Evolutionary conservation across 2,329 filamentous ascomycete genomes (phyloP).

Genomic region (Clonostachys byssicola): DNA sequence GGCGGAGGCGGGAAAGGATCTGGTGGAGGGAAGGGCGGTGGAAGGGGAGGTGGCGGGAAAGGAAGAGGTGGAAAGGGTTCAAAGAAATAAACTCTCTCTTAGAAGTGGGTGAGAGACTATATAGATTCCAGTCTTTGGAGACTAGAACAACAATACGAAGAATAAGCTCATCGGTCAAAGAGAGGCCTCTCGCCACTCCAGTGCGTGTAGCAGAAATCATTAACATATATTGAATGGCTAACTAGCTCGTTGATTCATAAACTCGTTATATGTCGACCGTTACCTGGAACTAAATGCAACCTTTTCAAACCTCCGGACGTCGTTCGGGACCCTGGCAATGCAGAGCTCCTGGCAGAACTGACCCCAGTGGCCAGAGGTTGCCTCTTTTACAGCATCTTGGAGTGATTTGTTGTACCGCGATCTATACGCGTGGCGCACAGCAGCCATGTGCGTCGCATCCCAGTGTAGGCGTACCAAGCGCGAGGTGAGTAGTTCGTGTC

Average conservation of each 20-base stretch:
- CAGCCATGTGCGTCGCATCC: slow-evolving; percentile 78
- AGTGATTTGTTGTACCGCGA: slow-evolving; percentile 72
- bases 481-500: slow-evolving; percentile 83
- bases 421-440: slow-evolving; percentile 75
- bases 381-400: slow-evolving; percentile 73
- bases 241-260: too few relatives aligned
- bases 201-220: too few relatives aligned
- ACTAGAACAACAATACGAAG: too few relatives aligned
- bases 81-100: too few relatives aligned
- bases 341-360: slow-evolving; percentile 71
- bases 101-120: too few relatives aligned
- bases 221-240: too few relatives aligned
- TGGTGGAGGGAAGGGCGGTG: slow-evolving; percentile 20
- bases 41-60: slow-evolving; percentile 20
- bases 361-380: slow-evolving; percentile 73
- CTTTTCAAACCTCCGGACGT: slow-evolving; percentile 49
- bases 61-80: slow-evolving; percentile 22
- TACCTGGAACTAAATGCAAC: slow-evolving; percentile 6
- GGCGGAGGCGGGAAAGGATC: slow-evolving; percentile 34
- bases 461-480: slow-evolving; percentile 88
- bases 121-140: too few relatives aligned
- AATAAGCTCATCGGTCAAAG: too few relatives aligned
- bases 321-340: slow-evolving; percentile 55
- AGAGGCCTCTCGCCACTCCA: too few relatives aligned
- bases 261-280: too few relatives aligned